Evolutionary conservation across 2,329 filamentous ascomycete species (phyloP), one percentile per base, ranked within the genome.

Genomic region (Epichloe coenophiala): DNA sequence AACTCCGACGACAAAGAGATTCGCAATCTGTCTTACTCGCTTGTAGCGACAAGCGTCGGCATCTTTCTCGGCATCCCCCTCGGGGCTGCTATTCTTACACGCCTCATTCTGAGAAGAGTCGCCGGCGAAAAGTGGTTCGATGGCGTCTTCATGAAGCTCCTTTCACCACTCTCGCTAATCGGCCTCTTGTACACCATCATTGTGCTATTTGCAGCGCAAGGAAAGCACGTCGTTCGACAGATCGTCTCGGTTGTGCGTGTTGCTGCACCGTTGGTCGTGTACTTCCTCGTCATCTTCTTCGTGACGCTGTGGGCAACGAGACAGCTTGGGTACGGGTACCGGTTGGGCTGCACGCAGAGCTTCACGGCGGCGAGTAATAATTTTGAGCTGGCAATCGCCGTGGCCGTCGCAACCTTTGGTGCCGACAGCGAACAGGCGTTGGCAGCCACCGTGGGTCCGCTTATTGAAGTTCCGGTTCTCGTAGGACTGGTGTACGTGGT

Each of bases 301-400:
- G 59, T 72, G 2, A 93, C 87, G 0, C 69, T 93, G 1, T 71
- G 70, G 42, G 67, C 82, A 2, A 76, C 80, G 3, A 72, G 75
- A 46, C 75, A 72, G n/a, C 67, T 84, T n/a, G 84, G 87, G 0
- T 89, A 89, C 52, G 80, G 79, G 0, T 94, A 94, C 62, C 74
- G 75, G 37, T 63, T 89, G 1, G 76, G 77, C 1, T 75, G 77
- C 11, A 91, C 88, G 2, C 88, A 94, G 67, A 89, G 86, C 61
- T 93, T 95, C 59, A 94, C 87, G 0, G 90, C 88, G 0, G 86
- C 87, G 1, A 95, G 88, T 63, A 95, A 95, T 62, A 95, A 95
- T 63, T 95, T 95, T 60, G 89, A 95, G 69, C 70, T 95, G 23
- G 88, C 89, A 0, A 95, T 95, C 66, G 88, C 88, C 0, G 88